Percentiles rank a stretch among this genome's conserved stretches.
Conservation (phyloP, 2,329 filamentous ascomycete species). For the Xylariaceae sp. region DNA sequence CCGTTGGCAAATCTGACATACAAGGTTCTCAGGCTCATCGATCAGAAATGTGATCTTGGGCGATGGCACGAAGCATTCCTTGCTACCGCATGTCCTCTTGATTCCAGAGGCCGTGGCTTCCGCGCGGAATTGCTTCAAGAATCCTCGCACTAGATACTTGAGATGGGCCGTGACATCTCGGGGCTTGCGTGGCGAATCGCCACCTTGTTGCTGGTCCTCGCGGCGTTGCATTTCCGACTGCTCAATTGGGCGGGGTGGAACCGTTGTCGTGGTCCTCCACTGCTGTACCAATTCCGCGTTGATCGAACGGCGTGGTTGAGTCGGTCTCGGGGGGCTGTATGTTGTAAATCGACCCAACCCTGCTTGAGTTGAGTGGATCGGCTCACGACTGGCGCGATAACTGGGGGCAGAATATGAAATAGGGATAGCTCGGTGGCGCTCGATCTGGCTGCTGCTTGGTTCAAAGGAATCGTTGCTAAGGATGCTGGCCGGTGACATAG, state of each 20-base stretch:
- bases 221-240: not conserved
- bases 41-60: conserved; percentile 30
- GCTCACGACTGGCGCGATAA: not conserved
- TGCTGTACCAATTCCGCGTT: not conserved
- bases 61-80: conserved; percentile 25
- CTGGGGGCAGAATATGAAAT: not conserved
- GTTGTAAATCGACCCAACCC: not conserved
- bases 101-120: not conserved
- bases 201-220: not conserved
- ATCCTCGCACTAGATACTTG: conserved; percentile 19
- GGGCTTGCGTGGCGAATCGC: not conserved
- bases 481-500: not conserved
- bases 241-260: not conserved
- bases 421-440: not conserved
- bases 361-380: not conserved
- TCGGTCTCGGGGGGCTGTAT: not conserved
- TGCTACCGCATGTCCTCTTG: not conserved
- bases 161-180: conserved; percentile 7
- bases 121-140: conserved; percentile 5
- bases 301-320: not conserved
- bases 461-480: not conserved
- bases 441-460: not conserved
- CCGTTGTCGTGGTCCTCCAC: conserved; percentile 2
- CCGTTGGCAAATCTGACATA: conserved; percentile 28
- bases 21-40: conserved; percentile 23